A percentile compares a stretch with the other conserved stretches of the same genome.
Conservation (phyloP, 2,329 filamentous ascomycete genomes). For the Nakataea oryzae region DNA sequence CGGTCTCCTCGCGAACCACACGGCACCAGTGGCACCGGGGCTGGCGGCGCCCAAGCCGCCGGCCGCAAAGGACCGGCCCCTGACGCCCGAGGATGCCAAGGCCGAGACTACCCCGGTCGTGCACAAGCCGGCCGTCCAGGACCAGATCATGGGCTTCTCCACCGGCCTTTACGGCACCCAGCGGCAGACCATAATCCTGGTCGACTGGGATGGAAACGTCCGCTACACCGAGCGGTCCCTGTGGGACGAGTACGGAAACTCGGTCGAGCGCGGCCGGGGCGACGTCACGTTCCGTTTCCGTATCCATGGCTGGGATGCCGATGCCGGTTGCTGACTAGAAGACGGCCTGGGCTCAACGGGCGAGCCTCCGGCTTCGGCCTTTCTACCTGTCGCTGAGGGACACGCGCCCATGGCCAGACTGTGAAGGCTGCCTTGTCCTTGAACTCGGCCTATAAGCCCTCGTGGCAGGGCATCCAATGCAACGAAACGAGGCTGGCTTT, state of each 20-base stretch:
- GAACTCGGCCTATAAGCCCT: no score
- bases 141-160: constrained; percentile 30
- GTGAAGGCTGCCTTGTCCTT: neutral
- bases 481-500: neutral
- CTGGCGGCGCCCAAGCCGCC: no score
- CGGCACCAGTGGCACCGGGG: no score
- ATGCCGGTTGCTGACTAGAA: constrained; percentile 1
- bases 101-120: neutral
- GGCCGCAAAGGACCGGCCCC: neutral
- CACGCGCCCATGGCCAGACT: neutral
- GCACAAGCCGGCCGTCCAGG: constrained; percentile 12
- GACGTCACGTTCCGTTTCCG: constrained; percentile 46
- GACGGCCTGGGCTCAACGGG: neutral
- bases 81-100: neutral
- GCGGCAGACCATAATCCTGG: constrained; percentile 50
- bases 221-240: constrained; percentile 49
- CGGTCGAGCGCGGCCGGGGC: constrained; percentile 40
- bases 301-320: constrained; percentile 40
- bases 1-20: no score
- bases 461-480: no score
- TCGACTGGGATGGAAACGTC: constrained; percentile 53
- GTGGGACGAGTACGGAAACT: constrained; percentile 47
- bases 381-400: neutral
- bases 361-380: neutral
- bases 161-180: constrained; percentile 56